Base-by-base conservation (phyloP, 2,329 filamentous ascomycete genomes). In the Fusarium paranaense region DNA sequence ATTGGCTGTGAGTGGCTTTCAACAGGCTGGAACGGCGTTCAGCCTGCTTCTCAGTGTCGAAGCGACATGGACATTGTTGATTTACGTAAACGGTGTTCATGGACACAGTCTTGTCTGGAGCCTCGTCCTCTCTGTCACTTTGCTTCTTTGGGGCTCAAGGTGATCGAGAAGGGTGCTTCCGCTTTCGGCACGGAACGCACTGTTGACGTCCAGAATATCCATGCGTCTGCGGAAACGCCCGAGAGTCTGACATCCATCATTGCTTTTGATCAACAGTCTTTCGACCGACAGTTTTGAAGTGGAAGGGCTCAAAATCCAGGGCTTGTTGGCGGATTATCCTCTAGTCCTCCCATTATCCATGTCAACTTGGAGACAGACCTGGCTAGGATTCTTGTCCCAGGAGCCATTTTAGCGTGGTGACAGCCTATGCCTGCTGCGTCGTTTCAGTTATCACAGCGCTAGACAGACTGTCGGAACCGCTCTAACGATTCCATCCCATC, bases 391-490 rank as follows among this genome's bases (percentile, higher is more conserved):
- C 32, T 67, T 47, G 64, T 69, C 76, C 71, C 66, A 69, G 62
- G 22, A 68, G 40, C 57, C 64, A 66, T 62, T 67, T 69, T 78
- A 78, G 77, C 68, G 72, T 69, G 62, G 74, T 78, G 76, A 78
- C 66, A 69, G 54, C 57, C 50, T 47, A 70, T 64, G 66, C 72
- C 67, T 77, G 77, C 66, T 71, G 75, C 73, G 64, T 78, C 69
- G 70, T 73, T 71, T 71, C 66, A 70, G 66, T 66, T 73, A 77
- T 79, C 76, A 79, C 73, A 76, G 67, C 76, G 75, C 76, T 78
- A 79, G 66, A 79, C 69, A 75, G 68, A 78, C 71, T 79, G 70
- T 78, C 77, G 76, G 77, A 75, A 78, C 71, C 60, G 69, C 63
- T 69, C 69, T 72, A 73, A 63, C 59, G 71, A 76, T 79, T 71